These are phyloP conservation scores for Triangularia setosa DNA, from an alignment of 2,329 filamentous ascomycete species.

Conservation along the genomic window DNA sequence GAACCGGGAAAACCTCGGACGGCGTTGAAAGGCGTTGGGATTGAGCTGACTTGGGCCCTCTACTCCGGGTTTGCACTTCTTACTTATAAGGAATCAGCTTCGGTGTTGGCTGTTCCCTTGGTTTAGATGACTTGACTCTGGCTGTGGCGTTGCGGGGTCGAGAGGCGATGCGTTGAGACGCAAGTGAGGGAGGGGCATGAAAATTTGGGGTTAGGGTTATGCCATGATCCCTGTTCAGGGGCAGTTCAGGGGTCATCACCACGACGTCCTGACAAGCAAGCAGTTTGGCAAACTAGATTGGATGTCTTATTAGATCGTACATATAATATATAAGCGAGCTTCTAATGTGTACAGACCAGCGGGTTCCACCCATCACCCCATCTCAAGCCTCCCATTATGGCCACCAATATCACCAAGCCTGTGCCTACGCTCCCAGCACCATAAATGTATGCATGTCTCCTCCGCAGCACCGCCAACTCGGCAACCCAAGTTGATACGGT, in stretches of 20 bases:
- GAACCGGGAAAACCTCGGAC: conserved; percentile 15
- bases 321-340: not conserved
- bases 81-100: not conserved
- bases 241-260: not conserved
- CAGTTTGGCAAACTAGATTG: not conserved
- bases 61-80: not conserved
- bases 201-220: not conserved
- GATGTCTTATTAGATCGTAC: not conserved
- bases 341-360: conserved; percentile 37
- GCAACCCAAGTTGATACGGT: conserved; percentile 65
- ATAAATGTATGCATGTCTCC: conserved; percentile 61
- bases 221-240: not conserved
- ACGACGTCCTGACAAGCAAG: not conserved
- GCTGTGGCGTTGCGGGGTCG: not conserved
- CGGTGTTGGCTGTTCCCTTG: not conserved
- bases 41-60: not conserved
- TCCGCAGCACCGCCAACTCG: conserved; percentile 52
- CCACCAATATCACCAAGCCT: conserved; percentile 57
- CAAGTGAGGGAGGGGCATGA: not conserved
- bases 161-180: not conserved
- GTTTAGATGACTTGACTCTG: not conserved
- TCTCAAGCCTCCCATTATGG: conserved; percentile 69
- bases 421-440: conserved; percentile 56
- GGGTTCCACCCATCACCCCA: conserved; percentile 58
- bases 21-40: not conserved